Percentiles rank a stretch among this genome's conserved stretches.
Evolutionary conservation across 2,329 filamentous ascomycete genomes (phyloP).

Genomic region (Pseudogymnoascus destructans): DNA sequence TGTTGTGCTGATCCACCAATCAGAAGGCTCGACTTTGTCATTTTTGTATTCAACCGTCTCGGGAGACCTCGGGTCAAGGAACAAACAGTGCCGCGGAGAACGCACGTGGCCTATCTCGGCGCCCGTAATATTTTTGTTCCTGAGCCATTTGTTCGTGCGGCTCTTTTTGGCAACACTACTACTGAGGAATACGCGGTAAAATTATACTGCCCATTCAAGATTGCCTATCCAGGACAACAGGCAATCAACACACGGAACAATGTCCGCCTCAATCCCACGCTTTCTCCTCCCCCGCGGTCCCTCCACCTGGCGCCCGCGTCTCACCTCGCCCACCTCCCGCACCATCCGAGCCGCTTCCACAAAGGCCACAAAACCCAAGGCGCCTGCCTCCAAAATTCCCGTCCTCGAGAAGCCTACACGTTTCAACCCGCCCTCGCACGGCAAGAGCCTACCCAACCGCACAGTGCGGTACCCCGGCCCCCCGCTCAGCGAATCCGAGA

Average conservation of each 20-base stretch:
- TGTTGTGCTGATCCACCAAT: background rate
- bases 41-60: background rate
- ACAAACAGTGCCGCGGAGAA: background rate
- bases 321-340: conserved; percentile 21
- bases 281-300: conserved; percentile 55
- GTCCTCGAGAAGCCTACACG: conserved; percentile 76
- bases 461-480: conserved; percentile 59
- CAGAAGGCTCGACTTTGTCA: background rate
- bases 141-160: background rate
- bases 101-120: background rate
- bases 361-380: conserved; percentile 16
- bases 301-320: conserved; percentile 36
- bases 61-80: conserved; percentile 5
- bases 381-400: conserved; percentile 37
- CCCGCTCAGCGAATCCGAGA: conserved; percentile 50
- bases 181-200: background rate
- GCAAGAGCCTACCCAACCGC: conserved; percentile 47
- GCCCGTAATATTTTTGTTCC: background rate
- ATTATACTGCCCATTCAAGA: background rate
- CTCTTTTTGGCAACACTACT: background rate
- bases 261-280: conserved; percentile 43
- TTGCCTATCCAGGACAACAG: background rate
- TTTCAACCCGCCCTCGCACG: conserved; percentile 88
- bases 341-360: conserved; percentile 26
- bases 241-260: background rate